Base-by-base conservation (phyloP, 1,139 yeast genomes). In the Suhomyces maxii region DNA sequence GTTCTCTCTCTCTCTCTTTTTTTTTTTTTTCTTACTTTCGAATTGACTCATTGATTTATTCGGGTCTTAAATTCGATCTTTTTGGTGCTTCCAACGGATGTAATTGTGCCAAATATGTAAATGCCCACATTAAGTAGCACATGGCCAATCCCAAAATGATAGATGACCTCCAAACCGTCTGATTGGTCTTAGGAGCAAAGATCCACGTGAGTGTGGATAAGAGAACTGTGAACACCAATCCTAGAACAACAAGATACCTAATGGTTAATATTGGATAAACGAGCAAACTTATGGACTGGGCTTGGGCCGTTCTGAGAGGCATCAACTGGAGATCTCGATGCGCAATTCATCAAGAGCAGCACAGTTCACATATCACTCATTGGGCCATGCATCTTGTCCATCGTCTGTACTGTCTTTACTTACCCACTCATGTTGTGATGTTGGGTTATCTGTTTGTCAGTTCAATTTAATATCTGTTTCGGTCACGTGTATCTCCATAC, bases 61-160 rank as follows among this genome's bases (percentile, higher is more conserved):
- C 93, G n/a, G 90, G 90, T 69, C 93, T 81, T 64, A 86, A 69
- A 56, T 86, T 91, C 2, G 90, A 81, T 58, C 93, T 81, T 64
- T 85, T 83, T 39, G 95, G 95, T 28, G 80, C 86, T 45, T 85
- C 89, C 59, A 86, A 72, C n/a, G 95, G 95, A 64, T 86, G 93
- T 49, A 86, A 70, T 60, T 86, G 95, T 32, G 84, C 82, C 54
- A 89, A 69, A 60, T 87, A 89, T 7, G 97, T 89, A 56, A 89
- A 83, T 28, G 96, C 97, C 97, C 97, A 89, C 96, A 90, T 88
- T 61, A 90, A 76, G 65, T 80, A 90, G 75, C 90, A 86, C 96
- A 90, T 87, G 23, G 95, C 83, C 61, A 91, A 67, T 4, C 91
- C 81, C 54, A 91, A 76, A 45, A 86, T 84, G 41, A 90, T 82